Percentiles rank a stretch among this genome's conserved stretches.
These are phyloP conservation scores for Psidium guajava DNA, from an alignment of 345 rosid genomes.

Conservation along the genomic window DNA sequence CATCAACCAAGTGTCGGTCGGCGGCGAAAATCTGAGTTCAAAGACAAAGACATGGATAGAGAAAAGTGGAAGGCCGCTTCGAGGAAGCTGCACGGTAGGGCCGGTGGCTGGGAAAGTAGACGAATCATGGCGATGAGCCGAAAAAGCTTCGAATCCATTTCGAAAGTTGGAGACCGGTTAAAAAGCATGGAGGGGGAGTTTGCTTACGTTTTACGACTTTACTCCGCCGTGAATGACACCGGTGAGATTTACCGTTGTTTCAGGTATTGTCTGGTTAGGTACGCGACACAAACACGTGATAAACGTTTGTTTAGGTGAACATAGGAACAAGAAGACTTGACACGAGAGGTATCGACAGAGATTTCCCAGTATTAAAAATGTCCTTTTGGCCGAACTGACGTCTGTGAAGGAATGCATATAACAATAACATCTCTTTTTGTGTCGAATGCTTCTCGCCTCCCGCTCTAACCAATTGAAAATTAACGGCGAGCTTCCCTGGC, in stretches of 20 bases:
- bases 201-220: neutral
- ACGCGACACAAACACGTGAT: neutral
- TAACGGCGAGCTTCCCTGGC: no score
- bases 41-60: neutral
- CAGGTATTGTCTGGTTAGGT: neutral
- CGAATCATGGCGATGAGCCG: neutral
- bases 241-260: neutral
- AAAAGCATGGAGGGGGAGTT: neutral
- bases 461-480: neutral
- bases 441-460: neutral
- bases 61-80: neutral
- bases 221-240: neutral
- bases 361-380: neutral
- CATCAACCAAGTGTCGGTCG: neutral
- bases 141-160: neutral
- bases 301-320: neutral
- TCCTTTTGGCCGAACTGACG: neutral
- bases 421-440: neutral
- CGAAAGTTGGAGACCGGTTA: neutral
- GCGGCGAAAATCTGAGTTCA: neutral
- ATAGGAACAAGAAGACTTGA: neutral
- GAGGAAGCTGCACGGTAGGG: neutral
- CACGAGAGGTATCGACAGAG: neutral
- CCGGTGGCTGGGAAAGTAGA: neutral
- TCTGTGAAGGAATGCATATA: neutral